Evolutionary conservation across 108 stramenopile species (phyloP), one percentile per base, ranked within the genome.

Genomic region (Thalassiosira profunda): DNA sequence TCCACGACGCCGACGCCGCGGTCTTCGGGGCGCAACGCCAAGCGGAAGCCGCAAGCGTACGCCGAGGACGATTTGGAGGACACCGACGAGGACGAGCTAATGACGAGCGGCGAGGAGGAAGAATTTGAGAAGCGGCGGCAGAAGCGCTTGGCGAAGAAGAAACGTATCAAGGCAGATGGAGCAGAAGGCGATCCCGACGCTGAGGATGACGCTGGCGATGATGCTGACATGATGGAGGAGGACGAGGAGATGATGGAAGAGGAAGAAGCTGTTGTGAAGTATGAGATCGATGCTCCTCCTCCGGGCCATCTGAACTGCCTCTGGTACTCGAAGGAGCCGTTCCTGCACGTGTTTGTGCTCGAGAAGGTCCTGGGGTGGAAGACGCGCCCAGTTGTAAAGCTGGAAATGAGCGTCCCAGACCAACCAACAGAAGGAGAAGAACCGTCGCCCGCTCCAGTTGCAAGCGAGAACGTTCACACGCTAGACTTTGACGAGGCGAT

Each of bases 331-430:
- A 74, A 82, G 45, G 93, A 95, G 74, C 34, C 44, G 1, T 86
- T 90, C 53, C 49, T 85, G 15, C 78, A 90, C 58, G 78, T 90
- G 12, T 95, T 83, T 63, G 93, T 92, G 0, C 41, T 95, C 46
- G 93, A 95, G 44, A 95, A 95, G 67, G 77, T 92, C 53, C 43
- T 88, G 3, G 90, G 79, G 3, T 95, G 86, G 87, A 95, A 87
- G 60, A 82, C 79, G 11, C 69, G 93, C 26, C 67, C 79, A 17
- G 74, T 79, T 36, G 58, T 73, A 3, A 25, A 54, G 23, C 63
- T 91, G 30, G 84, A 91, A 80, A 71, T 30, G 37, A 71, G 70
- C 43, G 70, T 41, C 31, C 26, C 56, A 14, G 26, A 45, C 5
- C 42, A 29, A 2, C 17, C 25, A 7, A 0, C 42, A 40, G 35